Evolutionary conservation across 495 filamentous ascomycete species (phyloP).

Genomic region (Hypoxylon subgilvum): DNA sequence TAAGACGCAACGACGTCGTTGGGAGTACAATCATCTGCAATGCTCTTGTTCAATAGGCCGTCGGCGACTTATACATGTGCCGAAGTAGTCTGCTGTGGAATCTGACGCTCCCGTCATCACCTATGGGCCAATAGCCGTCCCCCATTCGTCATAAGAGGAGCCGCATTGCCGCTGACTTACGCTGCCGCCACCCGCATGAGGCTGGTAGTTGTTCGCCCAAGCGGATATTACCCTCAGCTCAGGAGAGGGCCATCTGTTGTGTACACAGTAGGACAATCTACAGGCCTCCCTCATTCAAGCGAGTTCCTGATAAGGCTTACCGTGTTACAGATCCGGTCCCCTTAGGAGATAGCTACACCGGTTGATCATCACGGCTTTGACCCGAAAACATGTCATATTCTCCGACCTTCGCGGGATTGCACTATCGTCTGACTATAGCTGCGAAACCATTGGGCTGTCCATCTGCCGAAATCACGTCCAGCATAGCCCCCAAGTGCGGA

Average conservation of each 20-base stretch:
- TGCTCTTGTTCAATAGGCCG: slow-evolving; percentile 6
- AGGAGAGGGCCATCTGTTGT: not conserved
- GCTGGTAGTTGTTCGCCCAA: slow-evolving; percentile 4
- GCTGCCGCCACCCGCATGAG: slow-evolving; percentile 6
- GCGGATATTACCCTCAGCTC: not conserved
- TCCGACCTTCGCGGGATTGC: slow-evolving; percentile 18
- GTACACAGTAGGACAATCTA: slow-evolving; percentile 12
- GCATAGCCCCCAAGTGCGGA: slow-evolving; percentile 20
- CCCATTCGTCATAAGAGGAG: slow-evolving; percentile 13
- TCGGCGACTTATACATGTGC: slow-evolving; percentile 15
- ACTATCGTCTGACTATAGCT: slow-evolving; percentile 26
- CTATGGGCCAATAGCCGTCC: slow-evolving; percentile 20
- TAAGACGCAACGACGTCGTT: slow-evolving; percentile 5
- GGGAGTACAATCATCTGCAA: slow-evolving; percentile 2
- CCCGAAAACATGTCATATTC: slow-evolving; percentile 35
- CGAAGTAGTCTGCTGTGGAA: slow-evolving; percentile 13
- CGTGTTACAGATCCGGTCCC: slow-evolving; percentile 18
- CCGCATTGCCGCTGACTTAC: slow-evolving; percentile 16
- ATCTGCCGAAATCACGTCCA: slow-evolving; percentile 38
- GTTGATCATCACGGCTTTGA: slow-evolving; percentile 29
- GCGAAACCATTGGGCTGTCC: slow-evolving; percentile 33
- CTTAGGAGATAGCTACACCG: slow-evolving; percentile 11
- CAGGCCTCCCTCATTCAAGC: slow-evolving; percentile 9
- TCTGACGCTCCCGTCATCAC: slow-evolving; percentile 9
- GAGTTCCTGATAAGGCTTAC: slow-evolving; percentile 30